Evolutionary conservation across 331 rosid species (phyloP).

Genomic region (Acacia pycnantha): DNA sequence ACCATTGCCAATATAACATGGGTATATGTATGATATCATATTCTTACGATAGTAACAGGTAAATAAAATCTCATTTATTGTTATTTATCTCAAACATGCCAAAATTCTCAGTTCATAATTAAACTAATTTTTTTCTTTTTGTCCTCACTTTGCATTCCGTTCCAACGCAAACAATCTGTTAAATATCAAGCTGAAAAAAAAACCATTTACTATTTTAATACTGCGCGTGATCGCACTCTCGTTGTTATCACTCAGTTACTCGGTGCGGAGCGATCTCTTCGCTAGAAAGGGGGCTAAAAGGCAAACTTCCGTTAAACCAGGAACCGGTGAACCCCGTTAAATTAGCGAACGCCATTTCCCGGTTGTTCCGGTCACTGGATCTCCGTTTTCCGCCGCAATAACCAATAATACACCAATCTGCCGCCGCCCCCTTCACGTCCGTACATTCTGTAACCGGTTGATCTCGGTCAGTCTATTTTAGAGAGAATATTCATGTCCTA

Average conservation of each 20-base stretch:
- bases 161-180: neutral
- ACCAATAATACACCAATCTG: neutral
- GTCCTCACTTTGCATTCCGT: too few species aligned
- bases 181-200: neutral
- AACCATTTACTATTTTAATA: neutral
- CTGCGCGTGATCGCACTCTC: constrained; percentile 14
- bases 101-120: too few species aligned
- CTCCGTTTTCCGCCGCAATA: constrained; percentile 16
- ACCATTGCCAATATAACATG: too few species aligned
- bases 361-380: constrained; percentile 47
- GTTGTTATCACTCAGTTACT: neutral
- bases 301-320: constrained; percentile 27
- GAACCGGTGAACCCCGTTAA: constrained; percentile 41
- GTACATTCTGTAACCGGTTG: constrained; percentile 42
- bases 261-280: constrained; percentile 13
- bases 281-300: neutral
- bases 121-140: too few species aligned
- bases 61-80: too few species aligned
- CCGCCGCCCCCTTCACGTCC: constrained; percentile 32
- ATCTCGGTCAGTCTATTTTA: constrained; percentile 31
- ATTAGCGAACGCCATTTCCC: constrained; percentile 26
- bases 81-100: too few species aligned
- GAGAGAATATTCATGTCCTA: neutral
- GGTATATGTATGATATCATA: too few species aligned
- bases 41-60: too few species aligned